Base-by-base conservation (phyloP, 306 rosid genomes). In the Cucurbita ficifolia region DNA sequence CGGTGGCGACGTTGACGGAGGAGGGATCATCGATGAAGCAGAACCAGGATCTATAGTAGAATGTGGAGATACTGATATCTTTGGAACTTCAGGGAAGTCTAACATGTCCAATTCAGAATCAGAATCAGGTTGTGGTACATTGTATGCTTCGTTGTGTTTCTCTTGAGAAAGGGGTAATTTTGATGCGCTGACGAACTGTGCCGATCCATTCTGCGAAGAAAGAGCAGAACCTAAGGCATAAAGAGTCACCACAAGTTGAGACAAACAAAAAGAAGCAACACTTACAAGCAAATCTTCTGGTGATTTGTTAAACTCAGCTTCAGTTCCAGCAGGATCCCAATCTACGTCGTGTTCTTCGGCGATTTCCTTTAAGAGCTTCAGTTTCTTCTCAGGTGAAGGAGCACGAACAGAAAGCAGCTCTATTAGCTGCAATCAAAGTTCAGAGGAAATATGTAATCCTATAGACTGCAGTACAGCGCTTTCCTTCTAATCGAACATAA, bases 311-410 rank as follows among this genome's bases (percentile, higher is more conserved):
- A 83, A 80, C 80, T 86, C 97, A 8, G 92, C 54, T 86, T 90
- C 98, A 57, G 98, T 85, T 76, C 82, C 84, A 72, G 89, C 95
- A 54, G 98, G 97, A 85, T 90, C 94, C 98, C 98, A 94, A 73
- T 94, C 96, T 76, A 94, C 39, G 61, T 87, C 87, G 60, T 94
- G 92, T 81, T 94, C 97, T 84, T 80, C 96, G 35, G 98, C 96
- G 76, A 94, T 94, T 84, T 89, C 97, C 81, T 90, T 94, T 78
- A 94, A 84, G 77, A 94, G 96, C 78, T 81, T 83, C 76, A 94
- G 82, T 74, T 90, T 94, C 79, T 90, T 94, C 79, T 90, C 96
- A 9, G 98, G 79, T 54, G 96, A 82, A 79, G 98, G 98, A 79
- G 97, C 90, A 52, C 92, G 94, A 70, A 94, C 75, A 9, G 98